A percentile compares a stretch with the other conserved stretches of the same genome.
These are phyloP conservation scores for Ilex aquifolium DNA, from an alignment of 257 asterid genomes.

Conservation along the genomic window DNA sequence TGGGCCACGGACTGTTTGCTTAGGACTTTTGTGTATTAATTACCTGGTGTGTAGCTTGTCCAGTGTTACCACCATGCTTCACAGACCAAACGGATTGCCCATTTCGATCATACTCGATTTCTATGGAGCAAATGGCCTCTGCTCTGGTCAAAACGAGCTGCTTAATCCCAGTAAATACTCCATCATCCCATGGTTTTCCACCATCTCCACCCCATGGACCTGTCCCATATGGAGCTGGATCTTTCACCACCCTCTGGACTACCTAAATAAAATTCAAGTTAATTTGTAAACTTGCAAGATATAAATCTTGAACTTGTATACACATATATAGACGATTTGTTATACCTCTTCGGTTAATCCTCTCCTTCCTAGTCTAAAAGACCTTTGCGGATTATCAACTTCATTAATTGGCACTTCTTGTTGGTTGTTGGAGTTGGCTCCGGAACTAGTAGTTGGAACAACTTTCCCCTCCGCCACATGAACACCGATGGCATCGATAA, in stretches of 20 bases:
- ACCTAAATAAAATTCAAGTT: slow-evolving; percentile 21
- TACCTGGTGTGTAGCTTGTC: slow-evolving; percentile 49
- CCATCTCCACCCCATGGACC: slow-evolving; percentile 98
- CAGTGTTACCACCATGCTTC: slow-evolving; percentile 60
- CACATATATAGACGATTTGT: background rate
- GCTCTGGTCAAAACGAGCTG: slow-evolving; percentile 53
- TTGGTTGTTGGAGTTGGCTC: slow-evolving; percentile 21
- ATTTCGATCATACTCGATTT: slow-evolving; percentile 76
- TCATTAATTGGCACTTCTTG: slow-evolving; percentile 12
- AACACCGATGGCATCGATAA: slow-evolving; percentile 69
- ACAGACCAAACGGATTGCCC: slow-evolving; percentile 89
- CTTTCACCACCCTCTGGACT: slow-evolving; percentile 34
- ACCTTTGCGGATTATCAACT: slow-evolving; percentile 36
- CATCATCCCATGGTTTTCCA: slow-evolving; percentile 89
- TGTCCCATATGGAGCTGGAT: slow-evolving; percentile 69
- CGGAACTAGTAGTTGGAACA: slow-evolving; percentile 12
- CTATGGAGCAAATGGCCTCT: slow-evolving; percentile 44
- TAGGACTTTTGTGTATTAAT: background rate
- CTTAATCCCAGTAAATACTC: slow-evolving; percentile 70
- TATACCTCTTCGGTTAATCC: slow-evolving; percentile 50
- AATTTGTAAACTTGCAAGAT: background rate
- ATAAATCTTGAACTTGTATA: background rate
- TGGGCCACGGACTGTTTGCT: too few relatives aligned
- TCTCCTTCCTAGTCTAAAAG: slow-evolving; percentile 33
- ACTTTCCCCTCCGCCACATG: slow-evolving; percentile 45